phyloP scores from a whole-genome alignment of 2,329 filamentous ascomycete species.

The Herpotrichia juniperi region DNA sequence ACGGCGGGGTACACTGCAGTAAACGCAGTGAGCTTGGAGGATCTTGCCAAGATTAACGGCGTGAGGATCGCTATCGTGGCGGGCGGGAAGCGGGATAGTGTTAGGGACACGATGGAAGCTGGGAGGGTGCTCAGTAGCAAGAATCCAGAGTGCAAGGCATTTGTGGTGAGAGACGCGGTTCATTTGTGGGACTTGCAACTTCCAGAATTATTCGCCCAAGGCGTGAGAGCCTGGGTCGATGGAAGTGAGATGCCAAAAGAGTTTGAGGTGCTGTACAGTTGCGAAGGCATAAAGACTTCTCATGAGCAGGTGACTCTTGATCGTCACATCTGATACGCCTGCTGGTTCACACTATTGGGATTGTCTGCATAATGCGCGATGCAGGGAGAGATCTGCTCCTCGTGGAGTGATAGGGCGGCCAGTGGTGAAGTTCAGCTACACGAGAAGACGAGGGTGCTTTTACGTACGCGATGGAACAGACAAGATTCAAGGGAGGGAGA shows the following conservation, averaged over 20 bases:
- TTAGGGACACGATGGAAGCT: slow-evolving; percentile 7
- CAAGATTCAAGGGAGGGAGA: too few relatives aligned
- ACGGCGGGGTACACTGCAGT: neutral
- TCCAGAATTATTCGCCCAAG: slow-evolving; percentile 17
- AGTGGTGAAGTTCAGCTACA: too few relatives aligned
- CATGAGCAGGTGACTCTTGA: too few relatives aligned
- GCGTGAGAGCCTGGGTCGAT: slow-evolving; percentile 13
- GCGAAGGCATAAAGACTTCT: too few relatives aligned
- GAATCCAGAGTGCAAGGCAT: slow-evolving; percentile 4
- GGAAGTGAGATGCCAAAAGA: slow-evolving; percentile 10
- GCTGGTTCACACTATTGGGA: too few relatives aligned
- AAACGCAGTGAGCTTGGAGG: neutral
- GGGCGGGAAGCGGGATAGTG: slow-evolving; percentile 16
- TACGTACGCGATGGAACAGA: too few relatives aligned
- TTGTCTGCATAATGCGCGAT: too few relatives aligned
- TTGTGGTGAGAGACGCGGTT: slow-evolving; percentile 14
- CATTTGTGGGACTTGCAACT: slow-evolving; percentile 17
- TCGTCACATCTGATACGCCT: too few relatives aligned
- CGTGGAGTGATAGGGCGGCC: too few relatives aligned
- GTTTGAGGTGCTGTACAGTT: slow-evolving; percentile 12
- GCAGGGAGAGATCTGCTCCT: too few relatives aligned
- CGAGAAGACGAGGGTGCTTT: too few relatives aligned
- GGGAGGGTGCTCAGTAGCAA: neutral
- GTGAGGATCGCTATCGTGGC: slow-evolving; percentile 13
- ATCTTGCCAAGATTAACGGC: neutral